Conservation (phyloP, 2,329 filamentous ascomycete species). For the Penicillium decumbens region DNA sequence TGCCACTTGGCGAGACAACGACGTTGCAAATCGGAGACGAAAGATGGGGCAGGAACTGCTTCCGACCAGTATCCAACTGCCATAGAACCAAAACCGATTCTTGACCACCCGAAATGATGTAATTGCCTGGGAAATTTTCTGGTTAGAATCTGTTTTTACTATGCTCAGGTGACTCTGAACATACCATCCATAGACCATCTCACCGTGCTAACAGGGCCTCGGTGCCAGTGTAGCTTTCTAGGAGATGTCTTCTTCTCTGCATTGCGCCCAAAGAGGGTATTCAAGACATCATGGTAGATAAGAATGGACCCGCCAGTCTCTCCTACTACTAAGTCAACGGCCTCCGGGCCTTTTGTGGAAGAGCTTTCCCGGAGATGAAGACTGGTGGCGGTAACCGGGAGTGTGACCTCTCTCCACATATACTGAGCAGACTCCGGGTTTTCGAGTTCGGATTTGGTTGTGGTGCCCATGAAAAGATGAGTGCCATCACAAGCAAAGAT, state of each 20-base stretch:
- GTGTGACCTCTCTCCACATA: conserved; percentile 51
- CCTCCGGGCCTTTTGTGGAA: conserved; percentile 30
- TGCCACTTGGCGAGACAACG: conserved; percentile 71
- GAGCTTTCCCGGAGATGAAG: conserved; percentile 56
- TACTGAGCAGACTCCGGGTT: conserved; percentile 41
- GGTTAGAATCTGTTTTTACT: conserved; percentile 23
- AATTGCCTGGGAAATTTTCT: conserved; percentile 61
- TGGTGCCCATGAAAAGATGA: conserved; percentile 58
- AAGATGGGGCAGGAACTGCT: conserved; percentile 84
- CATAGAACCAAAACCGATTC: conserved; percentile 88
- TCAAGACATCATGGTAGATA: conserved; percentile 71
- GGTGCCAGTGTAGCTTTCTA: conserved; percentile 84
- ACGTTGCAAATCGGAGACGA: conserved; percentile 80
- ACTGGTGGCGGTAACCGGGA: conserved; percentile 61
- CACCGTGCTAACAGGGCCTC: conserved; percentile 72
- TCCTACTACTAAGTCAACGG: conserved; percentile 73
- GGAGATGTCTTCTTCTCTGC: conserved; percentile 42
- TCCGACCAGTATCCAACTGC: conserved; percentile 83
- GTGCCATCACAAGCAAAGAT: conserved; percentile 40
- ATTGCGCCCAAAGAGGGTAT: conserved; percentile 17
- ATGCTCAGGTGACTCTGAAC: not conserved
- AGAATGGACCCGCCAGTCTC: conserved; percentile 71
- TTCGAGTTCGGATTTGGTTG: conserved; percentile 32
- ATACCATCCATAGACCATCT: conserved; percentile 91
- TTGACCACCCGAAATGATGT: conserved; percentile 85